A percentile compares a stretch with the other conserved stretches of the same genome.
Conservation (phyloP, 2,329 filamentous ascomycete species). For the Phialophora verrucosa region DNA sequence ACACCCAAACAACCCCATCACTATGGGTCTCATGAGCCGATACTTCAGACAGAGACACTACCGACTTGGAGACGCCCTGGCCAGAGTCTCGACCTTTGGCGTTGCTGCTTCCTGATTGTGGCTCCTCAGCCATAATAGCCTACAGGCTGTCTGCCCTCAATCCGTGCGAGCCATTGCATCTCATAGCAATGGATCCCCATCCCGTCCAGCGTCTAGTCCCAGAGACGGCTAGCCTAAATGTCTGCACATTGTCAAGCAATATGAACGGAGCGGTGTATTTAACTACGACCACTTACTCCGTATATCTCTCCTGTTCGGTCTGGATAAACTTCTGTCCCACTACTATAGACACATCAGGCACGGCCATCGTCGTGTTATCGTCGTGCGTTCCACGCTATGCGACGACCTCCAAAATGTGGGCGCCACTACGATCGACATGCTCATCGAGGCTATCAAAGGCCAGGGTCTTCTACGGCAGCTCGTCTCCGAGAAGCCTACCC, state of each 20-base stretch:
- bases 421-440: background rate
- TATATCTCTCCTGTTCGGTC: background rate
- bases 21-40: slow-evolving; percentile 28
- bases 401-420: background rate
- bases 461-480: background rate
- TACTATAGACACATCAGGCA: too few relatives aligned
- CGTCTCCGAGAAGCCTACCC: background rate
- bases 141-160: too few relatives aligned
- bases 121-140: too few relatives aligned
- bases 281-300: too few relatives aligned
- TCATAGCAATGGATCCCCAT: too few relatives aligned
- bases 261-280: too few relatives aligned
- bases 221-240: too few relatives aligned
- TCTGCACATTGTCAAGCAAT: too few relatives aligned
- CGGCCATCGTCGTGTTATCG: too few relatives aligned
- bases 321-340: too few relatives aligned
- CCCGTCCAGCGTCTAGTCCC: too few relatives aligned
- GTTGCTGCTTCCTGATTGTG: slow-evolving; percentile 1
- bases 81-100: background rate
- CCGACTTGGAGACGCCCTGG: slow-evolving; percentile 28
- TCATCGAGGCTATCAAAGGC: background rate
- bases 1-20: slow-evolving; percentile 20
- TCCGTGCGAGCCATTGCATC: too few relatives aligned
- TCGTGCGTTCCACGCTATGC: background rate
- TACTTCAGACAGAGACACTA: slow-evolving; percentile 30